These are phyloP conservation scores for Cercospora zeae-maydis DNA, from an alignment of 2,329 filamentous ascomycete species.

Conservation along the genomic window DNA sequence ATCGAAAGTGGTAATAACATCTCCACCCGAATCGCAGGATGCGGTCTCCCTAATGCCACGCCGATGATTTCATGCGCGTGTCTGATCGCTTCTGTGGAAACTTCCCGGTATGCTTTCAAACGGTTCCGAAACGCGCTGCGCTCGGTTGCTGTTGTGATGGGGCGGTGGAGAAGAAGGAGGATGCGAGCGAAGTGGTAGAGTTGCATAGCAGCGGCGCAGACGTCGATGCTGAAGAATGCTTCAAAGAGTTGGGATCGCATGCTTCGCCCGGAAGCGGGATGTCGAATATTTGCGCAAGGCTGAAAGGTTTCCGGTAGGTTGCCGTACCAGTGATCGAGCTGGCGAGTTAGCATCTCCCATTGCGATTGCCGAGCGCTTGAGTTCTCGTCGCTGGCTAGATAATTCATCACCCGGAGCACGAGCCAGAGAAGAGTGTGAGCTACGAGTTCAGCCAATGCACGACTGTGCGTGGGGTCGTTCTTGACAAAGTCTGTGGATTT, in stretches of 20 bases:
- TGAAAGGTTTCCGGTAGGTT: constrained; percentile 59
- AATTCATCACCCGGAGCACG: constrained; percentile 62
- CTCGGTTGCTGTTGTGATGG: constrained; percentile 40
- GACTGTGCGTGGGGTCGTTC: constrained; percentile 47
- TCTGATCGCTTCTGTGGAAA: constrained; percentile 52
- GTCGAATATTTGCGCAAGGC: constrained; percentile 47
- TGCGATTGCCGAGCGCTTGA: constrained; percentile 38
- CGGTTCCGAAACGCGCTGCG: constrained; percentile 48
- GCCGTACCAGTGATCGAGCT: constrained; percentile 58
- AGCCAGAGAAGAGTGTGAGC: constrained; percentile 64
- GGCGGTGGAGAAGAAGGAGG: constrained; percentile 57
- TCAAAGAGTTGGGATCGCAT: constrained; percentile 41
- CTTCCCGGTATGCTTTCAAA: constrained; percentile 54
- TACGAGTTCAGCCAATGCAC: constrained; percentile 43
- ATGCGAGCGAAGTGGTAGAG: constrained; percentile 63
- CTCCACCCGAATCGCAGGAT: constrained; percentile 55
- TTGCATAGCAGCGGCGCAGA: constrained; percentile 63
- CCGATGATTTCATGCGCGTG: constrained; percentile 61
- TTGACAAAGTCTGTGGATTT: constrained; percentile 49
- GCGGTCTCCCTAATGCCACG: constrained; percentile 56
- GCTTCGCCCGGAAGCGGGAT: constrained; percentile 20
- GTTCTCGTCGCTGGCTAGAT: constrained; percentile 54
- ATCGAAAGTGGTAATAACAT: constrained; percentile 59
- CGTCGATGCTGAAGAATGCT: constrained; percentile 60
- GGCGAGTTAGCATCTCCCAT: constrained; percentile 54